Base-by-base conservation (phyloP, 345 rosid genomes). In the Bruguiera sexangula region DNA sequence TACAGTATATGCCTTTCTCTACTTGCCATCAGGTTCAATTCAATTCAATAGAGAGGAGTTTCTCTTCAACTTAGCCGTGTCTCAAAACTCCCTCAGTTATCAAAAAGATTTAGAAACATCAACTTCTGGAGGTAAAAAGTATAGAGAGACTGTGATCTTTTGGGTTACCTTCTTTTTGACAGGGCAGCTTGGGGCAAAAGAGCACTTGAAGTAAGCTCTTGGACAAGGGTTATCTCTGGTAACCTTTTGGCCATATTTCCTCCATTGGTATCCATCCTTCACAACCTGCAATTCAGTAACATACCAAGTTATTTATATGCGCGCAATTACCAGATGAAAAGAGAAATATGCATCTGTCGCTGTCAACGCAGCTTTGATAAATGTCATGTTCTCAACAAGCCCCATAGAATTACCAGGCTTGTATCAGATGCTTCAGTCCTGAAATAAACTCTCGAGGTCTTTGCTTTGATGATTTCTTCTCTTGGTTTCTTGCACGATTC, bases 181-280 rank as follows among this genome's bases (percentile, higher is more conserved):
- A 27, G 96, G 96, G 83, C 99, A 95, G 74, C 79, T 84, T 9
- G 99, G 99, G 69, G 99, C 98, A 73, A 85, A 90, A 71, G 98
- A 92, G 82, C 99, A 95, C 72, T 86, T 92, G 89, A 88, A 95
- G 85, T 95, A 95, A 74, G 98, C 99, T 85, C 98, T 84, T 20
- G 99, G 99, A 69, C 84, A 95, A 61, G 99, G 99, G 68, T 95
- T 95, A 69, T 95, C 94, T 84, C 99, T 92, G 16, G 99, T 95
- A n/a, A 95, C 98, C 67, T 95, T 95, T 64, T 95, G 99, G 36
- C 99, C 99, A 73, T 95, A 95, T 71, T 95, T 95, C 78, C 98
- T 95, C 99, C 99, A 95, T 69, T 92, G 99, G 81, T 88, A 95
- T 54, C 99, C 99, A 86, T 95, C 99, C 71, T 86, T 95, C 69